Evolutionary conservation across 306 rosid genomes (phyloP), one percentile per base, ranked within the genome.

Genomic region (Gastrolobium bilobum): DNA sequence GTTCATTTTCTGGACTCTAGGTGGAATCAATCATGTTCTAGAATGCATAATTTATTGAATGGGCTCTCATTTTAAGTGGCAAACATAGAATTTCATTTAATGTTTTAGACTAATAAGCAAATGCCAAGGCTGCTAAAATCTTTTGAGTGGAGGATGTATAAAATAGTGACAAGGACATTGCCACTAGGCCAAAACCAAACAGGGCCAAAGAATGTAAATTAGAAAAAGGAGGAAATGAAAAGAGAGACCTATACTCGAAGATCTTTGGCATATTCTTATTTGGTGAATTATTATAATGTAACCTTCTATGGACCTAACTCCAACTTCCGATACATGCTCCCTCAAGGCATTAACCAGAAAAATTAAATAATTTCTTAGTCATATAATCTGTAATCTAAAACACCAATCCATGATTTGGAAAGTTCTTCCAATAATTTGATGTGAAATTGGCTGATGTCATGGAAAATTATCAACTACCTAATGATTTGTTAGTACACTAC

Each of bases 401-500:
- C 53, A 57, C 26, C 26, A 20, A 57, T 72, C 72, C 80, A 71
- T 26, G 54, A 67, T 68, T 37, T 58, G 56, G 75, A 83, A 77
- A 60, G 76, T 52, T 81, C 73, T 13, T 46, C 76, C 88, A 79
- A 85, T 70, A 75, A 82, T 73, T 79, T 81, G 84, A 66, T 76
- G 86, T 47, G 46, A 68, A 85, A 82, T 74, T 14, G 40, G 84
- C 9, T 88, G 84, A 90, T 68, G 85, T 83, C 86, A 84, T 73
- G 40, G 66, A 54, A 68, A 68, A 40, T 73, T 56, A 73, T 76
- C 56, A 50, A 38, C 77, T 33, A 64, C 38, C 76, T 40, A 80
- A 61, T 79, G 62, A 77, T 76, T 48, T 69, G 57, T 52, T 14
- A 64, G 14, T 30, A 75, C 62, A 65, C 29, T 70, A 65, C 29